Evolutionary conservation across 495 filamentous ascomycete species (phyloP), one percentile per base, ranked within the genome.

Genomic region (Penicillium diatomitis): DNA sequence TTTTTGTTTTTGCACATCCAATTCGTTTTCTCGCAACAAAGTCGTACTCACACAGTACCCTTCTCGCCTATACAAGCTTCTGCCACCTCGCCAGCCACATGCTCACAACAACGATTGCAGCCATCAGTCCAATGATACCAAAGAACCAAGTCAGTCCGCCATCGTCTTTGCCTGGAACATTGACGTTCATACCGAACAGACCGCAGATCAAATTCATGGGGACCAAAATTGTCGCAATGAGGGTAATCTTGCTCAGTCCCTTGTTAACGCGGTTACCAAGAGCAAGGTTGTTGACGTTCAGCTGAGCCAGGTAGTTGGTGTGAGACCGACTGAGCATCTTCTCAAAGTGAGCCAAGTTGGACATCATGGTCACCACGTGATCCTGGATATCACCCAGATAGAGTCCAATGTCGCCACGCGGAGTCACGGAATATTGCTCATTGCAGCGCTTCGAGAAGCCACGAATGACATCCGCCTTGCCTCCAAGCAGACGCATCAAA

Each of bases 301-400:
- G 79, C 68, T 96, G 92, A 9, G 92, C 92, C 11, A 97, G 77
- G 53, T 97, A 96, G 62, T 98, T 98, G 69, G 85, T 85, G 70
- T 97, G 94, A n/a, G 84, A 84, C 20, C 94, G 86, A 5, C 85
- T 88, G 46, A 98, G 80, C 78, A 98, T 96, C 73, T 96, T 96
- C 64, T 98, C 94, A 56, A 92, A 96, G 62, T 98, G 92, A 7
- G 80, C 82, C 46, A 98, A 70, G 65, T 95, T 98, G 54, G 83
- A 87, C 80, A 95, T 94, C 92, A 97, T 96, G 51, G 92, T 97
- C 32, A 98, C 88, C 33, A 98, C 91, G 76, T 98, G 92, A 69
- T 98, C 92, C 64, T 98, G 92, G 52, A 97, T 95, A 72, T 98
- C 92, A 51, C 88, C 87, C 3, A 98, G 74, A 60, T 97, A 98